Evolutionary conservation across 208 protist genomes (phyloP).

Genomic region (Wallacemonas sp.): DNA sequence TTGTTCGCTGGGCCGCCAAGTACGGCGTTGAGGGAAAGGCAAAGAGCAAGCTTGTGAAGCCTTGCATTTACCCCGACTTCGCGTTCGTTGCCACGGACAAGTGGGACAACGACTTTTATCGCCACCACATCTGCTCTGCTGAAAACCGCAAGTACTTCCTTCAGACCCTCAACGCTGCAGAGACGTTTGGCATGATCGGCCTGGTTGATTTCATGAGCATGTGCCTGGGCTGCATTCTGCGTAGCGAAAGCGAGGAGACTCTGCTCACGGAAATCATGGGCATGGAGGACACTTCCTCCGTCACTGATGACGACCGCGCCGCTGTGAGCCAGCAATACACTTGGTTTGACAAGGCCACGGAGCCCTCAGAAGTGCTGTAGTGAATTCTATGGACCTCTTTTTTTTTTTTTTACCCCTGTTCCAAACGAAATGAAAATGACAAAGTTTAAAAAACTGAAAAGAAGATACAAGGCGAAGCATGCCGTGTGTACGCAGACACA

Average conservation of each 20-base stretch:
- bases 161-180: slow-evolving; percentile 67
- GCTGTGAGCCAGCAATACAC: slow-evolving; percentile 44
- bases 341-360: slow-evolving; percentile 63
- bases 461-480: too few relatives aligned
- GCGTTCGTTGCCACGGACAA: slow-evolving; percentile 51
- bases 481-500: too few relatives aligned
- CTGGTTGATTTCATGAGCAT: slow-evolving; percentile 73
- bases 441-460: too few relatives aligned
- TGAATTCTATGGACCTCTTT: background rate
- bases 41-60: slow-evolving; percentile 45
- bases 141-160: slow-evolving; percentile 54
- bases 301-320: slow-evolving; percentile 45
- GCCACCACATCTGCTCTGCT: slow-evolving; percentile 35
- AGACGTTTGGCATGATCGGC: slow-evolving; percentile 69
- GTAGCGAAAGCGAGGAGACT: slow-evolving; percentile 48
- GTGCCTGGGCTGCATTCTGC: slow-evolving; percentile 74
- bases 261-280: slow-evolving; percentile 68
- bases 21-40: slow-evolving; percentile 58
- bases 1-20: slow-evolving; percentile 57
- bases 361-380: slow-evolving; percentile 37
- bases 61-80: slow-evolving; percentile 77
- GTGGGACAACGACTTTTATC: slow-evolving; percentile 76
- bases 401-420: background rate
- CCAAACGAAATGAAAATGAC: too few relatives aligned
- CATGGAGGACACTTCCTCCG: slow-evolving; percentile 31